phyloP scores from a whole-genome alignment of 257 asterid species.

The Primulina eburnea region DNA sequence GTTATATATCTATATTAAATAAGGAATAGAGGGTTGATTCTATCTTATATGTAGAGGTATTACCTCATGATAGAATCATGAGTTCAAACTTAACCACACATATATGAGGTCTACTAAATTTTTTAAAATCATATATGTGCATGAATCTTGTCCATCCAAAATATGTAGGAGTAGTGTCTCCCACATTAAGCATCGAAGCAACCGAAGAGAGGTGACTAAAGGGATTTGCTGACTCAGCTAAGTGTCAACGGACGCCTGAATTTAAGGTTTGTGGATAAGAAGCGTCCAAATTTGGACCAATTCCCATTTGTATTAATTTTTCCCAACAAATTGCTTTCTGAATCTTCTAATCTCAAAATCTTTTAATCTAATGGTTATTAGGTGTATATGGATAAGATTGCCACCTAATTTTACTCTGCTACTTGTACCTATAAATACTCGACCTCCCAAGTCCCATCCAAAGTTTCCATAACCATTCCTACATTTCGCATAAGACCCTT shows the following conservation, averaged over 20 bases:
- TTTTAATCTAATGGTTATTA: background rate
- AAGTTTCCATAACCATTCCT: slow-evolving; percentile 27
- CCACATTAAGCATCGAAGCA: no score
- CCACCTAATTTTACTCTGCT: slow-evolving; percentile 38
- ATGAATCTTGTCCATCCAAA: no score
- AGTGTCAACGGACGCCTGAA: slow-evolving; percentile 21
- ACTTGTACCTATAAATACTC: slow-evolving; percentile 40
- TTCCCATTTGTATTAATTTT: slow-evolving; percentile 18
- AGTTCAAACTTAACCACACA: no score
- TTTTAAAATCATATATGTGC: no score
- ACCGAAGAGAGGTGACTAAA: no score
- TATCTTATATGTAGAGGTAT: no score
- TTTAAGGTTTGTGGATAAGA: slow-evolving; percentile 27
- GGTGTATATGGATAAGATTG: slow-evolving; percentile 40
- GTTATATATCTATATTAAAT: no score
- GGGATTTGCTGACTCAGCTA: slow-evolving; percentile 35
- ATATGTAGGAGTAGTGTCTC: no score
- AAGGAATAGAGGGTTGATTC: no score
- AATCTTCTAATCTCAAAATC: background rate
- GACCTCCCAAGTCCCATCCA: background rate
- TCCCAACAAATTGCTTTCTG: background rate
- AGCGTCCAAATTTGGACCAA: background rate
- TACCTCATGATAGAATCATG: no score
- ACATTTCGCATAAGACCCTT: background rate
- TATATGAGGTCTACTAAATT: no score